phyloP scores from a whole-genome alignment of 2,329 filamentous ascomycete species.

The Berkeleyomyces rouxiae region DNA sequence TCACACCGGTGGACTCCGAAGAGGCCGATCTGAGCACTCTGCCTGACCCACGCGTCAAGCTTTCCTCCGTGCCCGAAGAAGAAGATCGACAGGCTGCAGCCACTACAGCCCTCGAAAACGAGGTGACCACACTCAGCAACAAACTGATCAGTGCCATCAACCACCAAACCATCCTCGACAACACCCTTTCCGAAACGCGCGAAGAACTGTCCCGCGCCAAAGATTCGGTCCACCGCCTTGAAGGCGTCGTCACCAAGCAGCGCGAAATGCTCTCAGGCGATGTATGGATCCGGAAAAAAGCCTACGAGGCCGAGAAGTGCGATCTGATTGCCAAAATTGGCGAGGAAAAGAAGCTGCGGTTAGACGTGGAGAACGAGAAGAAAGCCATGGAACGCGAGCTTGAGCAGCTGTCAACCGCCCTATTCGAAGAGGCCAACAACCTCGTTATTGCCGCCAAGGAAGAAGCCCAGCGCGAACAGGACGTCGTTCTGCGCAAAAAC shows the following conservation, averaged over 20 bases:
- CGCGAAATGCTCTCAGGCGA: conserved; percentile 58
- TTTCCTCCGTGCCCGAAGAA: conserved; percentile 18
- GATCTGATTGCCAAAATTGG: conserved; percentile 39
- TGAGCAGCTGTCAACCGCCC: conserved; percentile 71
- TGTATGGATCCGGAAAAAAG: conserved; percentile 56
- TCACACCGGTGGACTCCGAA: conserved; percentile 25
- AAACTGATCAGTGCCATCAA: conserved; percentile 98
- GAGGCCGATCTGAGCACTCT: conserved; percentile 52
- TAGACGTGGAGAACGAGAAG: conserved; percentile 58
- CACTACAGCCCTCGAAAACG: conserved; percentile 33
- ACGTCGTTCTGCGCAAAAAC: conserved; percentile 65
- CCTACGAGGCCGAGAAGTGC: conserved; percentile 56
- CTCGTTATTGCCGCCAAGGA: conserved; percentile 82
- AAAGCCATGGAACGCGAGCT: conserved; percentile 83
- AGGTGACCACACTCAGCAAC: conserved; percentile 79
- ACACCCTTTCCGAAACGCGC: conserved; percentile 64
- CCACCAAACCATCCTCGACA: conserved; percentile 81
- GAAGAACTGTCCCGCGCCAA: conserved; percentile 65
- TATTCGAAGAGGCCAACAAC: conserved; percentile 98
- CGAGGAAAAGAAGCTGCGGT: conserved; percentile 49
- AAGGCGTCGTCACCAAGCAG: conserved; percentile 47
- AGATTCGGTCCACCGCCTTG: conserved; percentile 50
- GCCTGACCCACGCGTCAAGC: conserved; percentile 43
- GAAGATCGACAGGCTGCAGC: neutral
- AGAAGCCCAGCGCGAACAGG: conserved; percentile 71